A percentile compares a stretch with the other conserved stretches of the same genome.
These are phyloP conservation scores for Cucurbita moschata DNA, from an alignment of 306 rosid genomes.

Conservation along the genomic window DNA sequence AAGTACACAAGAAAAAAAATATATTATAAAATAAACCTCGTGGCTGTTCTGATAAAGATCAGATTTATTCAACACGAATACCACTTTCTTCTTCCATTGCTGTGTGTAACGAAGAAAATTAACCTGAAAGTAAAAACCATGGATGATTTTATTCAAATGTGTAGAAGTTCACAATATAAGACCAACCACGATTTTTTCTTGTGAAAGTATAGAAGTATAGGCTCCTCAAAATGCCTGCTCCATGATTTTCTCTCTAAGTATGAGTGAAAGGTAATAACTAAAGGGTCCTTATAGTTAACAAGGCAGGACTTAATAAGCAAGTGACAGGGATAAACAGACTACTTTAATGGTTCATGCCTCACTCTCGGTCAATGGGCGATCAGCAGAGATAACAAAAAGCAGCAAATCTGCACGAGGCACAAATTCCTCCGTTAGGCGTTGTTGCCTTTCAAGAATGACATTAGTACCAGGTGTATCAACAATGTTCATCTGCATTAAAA, in stretches of 20 bases:
- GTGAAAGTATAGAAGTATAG: not conserved
- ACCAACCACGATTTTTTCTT: not conserved
- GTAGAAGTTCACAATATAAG: not conserved
- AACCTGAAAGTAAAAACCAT: constrained; percentile 40
- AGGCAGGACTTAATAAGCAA: not conserved
- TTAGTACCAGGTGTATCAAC: constrained; percentile 99
- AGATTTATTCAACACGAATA: constrained; percentile 82
- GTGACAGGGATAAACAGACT: not conserved
- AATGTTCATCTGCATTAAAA: constrained; percentile 56
- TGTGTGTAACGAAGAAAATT: constrained; percentile 82
- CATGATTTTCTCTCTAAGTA: not conserved
- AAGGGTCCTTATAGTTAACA: not conserved
- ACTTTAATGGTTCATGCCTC: constrained; percentile 41
- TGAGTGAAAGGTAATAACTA: not conserved
- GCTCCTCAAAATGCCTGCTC: not conserved
- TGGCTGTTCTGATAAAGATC: constrained; percentile 60
- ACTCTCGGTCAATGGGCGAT: constrained; percentile 92
- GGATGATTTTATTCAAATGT: not conserved
- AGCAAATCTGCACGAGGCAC: constrained; percentile 97
- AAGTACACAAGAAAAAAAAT: constrained; percentile 5
- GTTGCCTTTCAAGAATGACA: constrained; percentile 96
- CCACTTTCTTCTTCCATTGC: constrained; percentile 97
- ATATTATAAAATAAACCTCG: constrained; percentile 41
- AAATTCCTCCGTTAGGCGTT: constrained; percentile 91
- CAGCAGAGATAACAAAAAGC: constrained; percentile 90